phyloP scores from a whole-genome alignment of 2,329 filamentous ascomycete species.

The Neonectria neomacrospora region DNA sequence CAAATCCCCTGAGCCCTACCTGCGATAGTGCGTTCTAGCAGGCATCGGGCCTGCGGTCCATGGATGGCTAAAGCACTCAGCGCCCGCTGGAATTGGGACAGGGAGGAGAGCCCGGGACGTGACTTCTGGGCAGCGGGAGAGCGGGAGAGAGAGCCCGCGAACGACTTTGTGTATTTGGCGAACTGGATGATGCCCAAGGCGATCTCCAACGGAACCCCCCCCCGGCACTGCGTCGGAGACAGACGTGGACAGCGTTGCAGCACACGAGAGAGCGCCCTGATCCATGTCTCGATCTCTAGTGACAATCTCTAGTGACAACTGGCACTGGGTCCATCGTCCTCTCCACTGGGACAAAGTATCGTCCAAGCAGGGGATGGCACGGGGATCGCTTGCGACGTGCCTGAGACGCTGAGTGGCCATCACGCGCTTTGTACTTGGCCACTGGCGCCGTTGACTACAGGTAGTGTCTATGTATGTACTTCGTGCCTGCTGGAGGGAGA shows the following conservation, averaged over 20 bases:
- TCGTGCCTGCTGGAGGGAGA: conserved; percentile 14
- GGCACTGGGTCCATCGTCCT: conserved; percentile 22
- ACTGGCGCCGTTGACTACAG: conserved; percentile 36
- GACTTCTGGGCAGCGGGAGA: conserved; percentile 12
- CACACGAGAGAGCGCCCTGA: conserved; percentile 11
- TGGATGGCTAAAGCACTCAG: conserved; percentile 28
- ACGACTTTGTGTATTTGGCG: neutral
- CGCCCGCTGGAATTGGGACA: conserved; percentile 41
- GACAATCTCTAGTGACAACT: conserved; percentile 28
- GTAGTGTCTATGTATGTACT: conserved; percentile 36
- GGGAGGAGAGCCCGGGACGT: conserved; percentile 18
- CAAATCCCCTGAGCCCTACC: conserved; percentile 22
- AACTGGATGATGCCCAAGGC: neutral
- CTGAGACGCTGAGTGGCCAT: conserved; percentile 37
- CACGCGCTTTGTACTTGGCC: conserved; percentile 37
- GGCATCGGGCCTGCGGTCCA: conserved; percentile 22
- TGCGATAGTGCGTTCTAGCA: conserved; percentile 24
- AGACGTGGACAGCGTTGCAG: conserved; percentile 14
- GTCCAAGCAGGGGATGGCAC: conserved; percentile 11
- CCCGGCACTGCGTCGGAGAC: neutral
- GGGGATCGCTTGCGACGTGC: conserved; percentile 34
- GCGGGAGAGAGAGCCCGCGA: conserved; percentile 16
- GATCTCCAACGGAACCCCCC: neutral
- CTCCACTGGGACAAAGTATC: conserved; percentile 19
- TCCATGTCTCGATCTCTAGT: conserved; percentile 24